Evolutionary conservation across 2,329 filamentous ascomycete genomes (phyloP).

Genomic region (Penicillium sp.): DNA sequence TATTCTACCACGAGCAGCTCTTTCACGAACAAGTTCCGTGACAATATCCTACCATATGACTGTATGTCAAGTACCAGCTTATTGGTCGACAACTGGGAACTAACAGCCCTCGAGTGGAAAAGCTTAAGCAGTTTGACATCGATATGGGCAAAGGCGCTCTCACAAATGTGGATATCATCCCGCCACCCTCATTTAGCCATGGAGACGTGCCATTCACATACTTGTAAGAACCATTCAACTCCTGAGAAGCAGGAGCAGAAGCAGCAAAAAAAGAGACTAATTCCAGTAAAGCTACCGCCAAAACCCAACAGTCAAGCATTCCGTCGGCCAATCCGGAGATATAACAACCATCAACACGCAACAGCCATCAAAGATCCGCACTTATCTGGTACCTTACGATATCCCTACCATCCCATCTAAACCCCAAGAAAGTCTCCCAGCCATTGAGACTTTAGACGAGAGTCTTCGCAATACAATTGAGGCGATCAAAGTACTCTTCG

Average conservation of each 20-base stretch:
- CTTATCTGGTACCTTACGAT: slow-evolving; percentile 64
- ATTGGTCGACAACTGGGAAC: neutral
- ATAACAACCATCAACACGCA: slow-evolving; percentile 61
- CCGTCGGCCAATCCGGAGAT: slow-evolving; percentile 62
- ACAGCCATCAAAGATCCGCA: slow-evolving; percentile 63
- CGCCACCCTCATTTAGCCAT: slow-evolving; percentile 77
- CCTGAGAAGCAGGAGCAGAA: neutral
- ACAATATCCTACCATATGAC: slow-evolving; percentile 72
- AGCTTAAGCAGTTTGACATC: slow-evolving; percentile 69
- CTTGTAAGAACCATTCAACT: slow-evolving; percentile 38
- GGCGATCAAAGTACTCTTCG: slow-evolving; percentile 68
- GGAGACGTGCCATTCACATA: slow-evolving; percentile 73
- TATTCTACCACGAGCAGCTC: slow-evolving; percentile 70
- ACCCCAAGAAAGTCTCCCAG: slow-evolving; percentile 61
- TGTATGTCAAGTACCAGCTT: slow-evolving; percentile 53
- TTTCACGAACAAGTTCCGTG: slow-evolving; percentile 72
- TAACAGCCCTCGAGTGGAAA: slow-evolving; percentile 49
- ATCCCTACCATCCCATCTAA: slow-evolving; percentile 64
- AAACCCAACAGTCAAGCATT: slow-evolving; percentile 74
- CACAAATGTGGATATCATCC: slow-evolving; percentile 71
- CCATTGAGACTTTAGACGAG: slow-evolving; percentile 55
- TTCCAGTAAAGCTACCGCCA: slow-evolving; percentile 74
- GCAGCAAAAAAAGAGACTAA: neutral
- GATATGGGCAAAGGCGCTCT: slow-evolving; percentile 64
- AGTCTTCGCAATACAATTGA: slow-evolving; percentile 68